Conservation (phyloP, 2,329 filamentous ascomycete genomes). For the Sarocladiaceae sp. region DNA sequence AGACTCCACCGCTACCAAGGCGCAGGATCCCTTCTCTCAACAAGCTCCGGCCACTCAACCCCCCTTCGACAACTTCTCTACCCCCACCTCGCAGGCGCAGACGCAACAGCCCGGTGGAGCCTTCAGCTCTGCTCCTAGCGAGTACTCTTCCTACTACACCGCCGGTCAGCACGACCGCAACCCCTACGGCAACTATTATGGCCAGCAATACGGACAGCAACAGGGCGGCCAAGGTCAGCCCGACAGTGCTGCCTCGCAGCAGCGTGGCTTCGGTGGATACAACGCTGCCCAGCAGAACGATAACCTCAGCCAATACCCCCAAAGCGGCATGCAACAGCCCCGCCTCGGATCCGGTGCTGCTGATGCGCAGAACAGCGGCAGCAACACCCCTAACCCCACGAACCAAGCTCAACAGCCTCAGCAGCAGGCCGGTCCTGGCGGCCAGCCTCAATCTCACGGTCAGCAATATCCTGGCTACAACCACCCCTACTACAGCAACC, state of each 20-base stretch:
- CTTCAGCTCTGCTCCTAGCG: slow-evolving; percentile 70
- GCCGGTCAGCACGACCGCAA: slow-evolving; percentile 68
- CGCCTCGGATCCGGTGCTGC: slow-evolving; percentile 53
- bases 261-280: slow-evolving; percentile 76
- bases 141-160: slow-evolving; percentile 84
- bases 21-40: slow-evolving; percentile 82
- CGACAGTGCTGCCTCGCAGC: slow-evolving; percentile 65
- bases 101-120: slow-evolving; percentile 57
- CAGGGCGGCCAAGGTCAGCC: slow-evolving; percentile 62
- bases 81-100: slow-evolving; percentile 56
- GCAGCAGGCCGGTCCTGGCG: slow-evolving; percentile 34
- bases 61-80: slow-evolving; percentile 59
- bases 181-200: slow-evolving; percentile 74
- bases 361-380: slow-evolving; percentile 80
- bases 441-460: slow-evolving; percentile 40
- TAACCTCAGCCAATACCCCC: slow-evolving; percentile 66
- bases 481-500: slow-evolving; percentile 58
- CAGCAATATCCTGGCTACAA: slow-evolving; percentile 49
- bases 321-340: slow-evolving; percentile 53
- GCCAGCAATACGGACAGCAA: slow-evolving; percentile 53
- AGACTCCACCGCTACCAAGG: slow-evolving; percentile 68
- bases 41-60: slow-evolving; percentile 48
- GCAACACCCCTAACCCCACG: slow-evolving; percentile 84
- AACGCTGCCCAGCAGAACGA: slow-evolving; percentile 60
- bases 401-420: slow-evolving; percentile 46